Base-by-base conservation (phyloP, 352 stramenopile species). In the Globisporangium cylindrosporum region DNA sequence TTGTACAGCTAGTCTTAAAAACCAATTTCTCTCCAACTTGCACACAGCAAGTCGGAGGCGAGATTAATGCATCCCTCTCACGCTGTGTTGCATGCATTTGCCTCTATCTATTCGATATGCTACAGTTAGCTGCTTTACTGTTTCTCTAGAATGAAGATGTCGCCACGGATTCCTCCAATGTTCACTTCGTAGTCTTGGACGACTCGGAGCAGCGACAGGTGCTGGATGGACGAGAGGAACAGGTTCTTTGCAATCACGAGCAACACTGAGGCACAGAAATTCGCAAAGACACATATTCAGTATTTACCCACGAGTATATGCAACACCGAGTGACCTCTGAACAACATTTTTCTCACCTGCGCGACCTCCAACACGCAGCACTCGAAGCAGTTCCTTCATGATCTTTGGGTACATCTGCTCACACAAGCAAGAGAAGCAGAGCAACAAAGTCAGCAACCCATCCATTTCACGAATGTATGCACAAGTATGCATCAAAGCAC, bases 241-340 rank as follows among this genome's bases (percentile, higher is more conserved):
- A 90, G 75, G 64, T 94, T 94, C 72, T 92, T 92, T 62, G 86
- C 88, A 66, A 90, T 85, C n/a, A 87, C 75, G 2, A 94, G 77
- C n/a, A 94, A 64, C 9, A 94, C 86, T 76, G 62, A 43, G n/a
- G 25, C 22, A 38, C 5, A n/a, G 57, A 14, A 66, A 34, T 12
- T 14, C 38, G 18, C 29, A 62, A 12, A 54, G 12, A 32, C 14
- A 53, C 12, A 46, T 3, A 62, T 38, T n/a, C 18, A 34, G 43
- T 66, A 32, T 32, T 32, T 32, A 32, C 29, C 29, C 29, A 32
- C 29, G 29, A 32, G 29, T 32, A 32, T 5, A 5, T 32, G 29
- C 29, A 32, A 32, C 29, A 32, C 4, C 29, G 5, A 32, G 29
- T 5, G 29, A 32, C 29, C 29, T 32, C 29, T 32, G 9, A 58